These are phyloP conservation scores for Paecilomyces formosus DNA, from an alignment of 2,329 filamentous ascomycete species.

Conservation along the genomic window DNA sequence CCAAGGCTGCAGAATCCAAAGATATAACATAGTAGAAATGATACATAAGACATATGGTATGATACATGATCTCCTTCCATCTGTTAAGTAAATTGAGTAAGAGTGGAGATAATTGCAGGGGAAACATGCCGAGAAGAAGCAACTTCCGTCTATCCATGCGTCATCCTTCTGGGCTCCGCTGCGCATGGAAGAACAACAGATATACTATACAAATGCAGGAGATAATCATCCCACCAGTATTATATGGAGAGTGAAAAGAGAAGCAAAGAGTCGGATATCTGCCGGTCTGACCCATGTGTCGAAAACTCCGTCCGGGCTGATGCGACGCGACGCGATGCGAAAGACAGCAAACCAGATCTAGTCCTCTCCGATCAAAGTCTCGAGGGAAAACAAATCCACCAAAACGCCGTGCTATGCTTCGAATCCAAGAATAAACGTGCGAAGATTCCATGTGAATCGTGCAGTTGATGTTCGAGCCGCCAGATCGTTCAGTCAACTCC, in stretches of 20 bases:
- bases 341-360: background rate
- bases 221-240: background rate
- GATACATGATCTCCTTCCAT: slow-evolving; percentile 13
- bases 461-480: background rate
- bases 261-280: background rate
- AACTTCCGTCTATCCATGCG: background rate
- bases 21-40: background rate
- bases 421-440: slow-evolving; percentile 8
- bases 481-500: background rate
- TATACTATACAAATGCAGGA: background rate
- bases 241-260: background rate
- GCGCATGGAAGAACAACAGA: background rate
- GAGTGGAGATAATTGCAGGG: slow-evolving; percentile 14
- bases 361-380: slow-evolving; percentile 7
- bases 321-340: background rate
- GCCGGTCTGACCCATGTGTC: background rate
- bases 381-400: slow-evolving; percentile 15
- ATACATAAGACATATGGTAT: slow-evolving; percentile 9
- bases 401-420: slow-evolving; percentile 37
- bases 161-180: background rate
- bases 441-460: background rate
- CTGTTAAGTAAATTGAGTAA: slow-evolving; percentile 3
- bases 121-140: background rate
- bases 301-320: background rate
- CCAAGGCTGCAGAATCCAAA: background rate